phyloP scores from a whole-genome alignment of 192 early-diverging fungal genomes.

The Linnemannia exigua region DNA sequence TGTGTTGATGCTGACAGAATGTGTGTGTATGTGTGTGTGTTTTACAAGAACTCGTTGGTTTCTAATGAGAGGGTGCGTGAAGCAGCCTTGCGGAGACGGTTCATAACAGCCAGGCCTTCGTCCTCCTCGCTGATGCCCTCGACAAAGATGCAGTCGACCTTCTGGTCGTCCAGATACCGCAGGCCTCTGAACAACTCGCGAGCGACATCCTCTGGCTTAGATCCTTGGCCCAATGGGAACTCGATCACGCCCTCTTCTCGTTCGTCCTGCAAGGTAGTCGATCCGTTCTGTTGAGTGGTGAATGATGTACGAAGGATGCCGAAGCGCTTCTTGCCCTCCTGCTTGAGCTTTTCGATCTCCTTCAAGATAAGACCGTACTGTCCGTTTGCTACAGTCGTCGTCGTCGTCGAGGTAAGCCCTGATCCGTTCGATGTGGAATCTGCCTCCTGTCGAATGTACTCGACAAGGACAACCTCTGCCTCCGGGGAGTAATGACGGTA shows the following conservation, averaged over 20 bases:
- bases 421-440: background rate
- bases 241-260: slow-evolving; percentile 52
- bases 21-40: background rate
- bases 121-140: slow-evolving; percentile 89
- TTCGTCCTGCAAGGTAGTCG: background rate
- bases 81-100: slow-evolving; percentile 93
- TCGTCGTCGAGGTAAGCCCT: background rate
- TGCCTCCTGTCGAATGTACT: slow-evolving; percentile 19
- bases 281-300: slow-evolving; percentile 19
- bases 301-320: slow-evolving; percentile 55
- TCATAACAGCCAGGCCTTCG: slow-evolving; percentile 98
- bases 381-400: no score
- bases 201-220: slow-evolving; percentile 76
- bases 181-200: slow-evolving; percentile 85
- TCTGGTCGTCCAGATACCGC: slow-evolving; percentile 78
- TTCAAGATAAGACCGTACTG: slow-evolving; percentile 35
- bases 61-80: slow-evolving; percentile 62
- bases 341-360: slow-evolving; percentile 45
- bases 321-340: slow-evolving; percentile 43
- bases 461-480: slow-evolving; percentile 86
- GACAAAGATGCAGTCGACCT: slow-evolving; percentile 85
- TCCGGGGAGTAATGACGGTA: slow-evolving; percentile 98
- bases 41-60: slow-evolving; percentile 21
- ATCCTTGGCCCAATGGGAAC: slow-evolving; percentile 67
- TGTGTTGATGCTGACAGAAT: background rate